A percentile compares a stretch with the other conserved stretches of the same genome.
Evolutionary conservation across 148 eudicot genomes (phyloP).

Genomic region (Salicornia ramosissima): DNA sequence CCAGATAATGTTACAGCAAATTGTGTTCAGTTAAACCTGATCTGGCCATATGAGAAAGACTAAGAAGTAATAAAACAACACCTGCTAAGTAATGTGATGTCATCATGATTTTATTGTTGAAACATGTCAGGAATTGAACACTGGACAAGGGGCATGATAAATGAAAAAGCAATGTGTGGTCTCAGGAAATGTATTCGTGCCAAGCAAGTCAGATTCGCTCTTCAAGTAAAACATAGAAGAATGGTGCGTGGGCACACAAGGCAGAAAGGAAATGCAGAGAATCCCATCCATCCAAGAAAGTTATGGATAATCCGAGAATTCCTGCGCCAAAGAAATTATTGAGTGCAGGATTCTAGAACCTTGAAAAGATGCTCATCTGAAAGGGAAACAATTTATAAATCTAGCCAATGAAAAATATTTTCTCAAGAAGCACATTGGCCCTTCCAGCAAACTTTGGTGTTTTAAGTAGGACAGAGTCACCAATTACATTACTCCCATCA

Average conservation of each 20-base stretch:
- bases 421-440: slow-evolving; percentile 16
- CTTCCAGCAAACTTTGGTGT: slow-evolving; percentile 6
- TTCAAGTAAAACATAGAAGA: slow-evolving; percentile 50
- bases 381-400: slow-evolving; percentile 36
- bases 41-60: slow-evolving; percentile 26
- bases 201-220: slow-evolving; percentile 66
- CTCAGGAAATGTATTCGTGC: slow-evolving; percentile 59
- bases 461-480: background rate
- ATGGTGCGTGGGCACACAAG: slow-evolving; percentile 59
- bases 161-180: slow-evolving; percentile 65
- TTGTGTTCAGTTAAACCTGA: slow-evolving; percentile 22
- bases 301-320: slow-evolving; percentile 51
- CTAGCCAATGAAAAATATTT: slow-evolving; percentile 20
- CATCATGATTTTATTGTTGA: slow-evolving; percentile 61
- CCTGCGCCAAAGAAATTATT: slow-evolving; percentile 81
- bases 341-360: slow-evolving; percentile 51
- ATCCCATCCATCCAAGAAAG: slow-evolving; percentile 63
- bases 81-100: slow-evolving; percentile 62
- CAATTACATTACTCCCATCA: background rate
- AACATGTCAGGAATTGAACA: slow-evolving; percentile 59
- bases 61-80: slow-evolving; percentile 53
- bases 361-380: slow-evolving; percentile 30
- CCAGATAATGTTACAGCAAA: slow-evolving; percentile 15
- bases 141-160: slow-evolving; percentile 65
- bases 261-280: slow-evolving; percentile 51